Evolutionary conservation across 139 green algal species (phyloP), one percentile per base, ranked within the genome.

Genomic region (Tetratostichococcus sp.): DNA sequence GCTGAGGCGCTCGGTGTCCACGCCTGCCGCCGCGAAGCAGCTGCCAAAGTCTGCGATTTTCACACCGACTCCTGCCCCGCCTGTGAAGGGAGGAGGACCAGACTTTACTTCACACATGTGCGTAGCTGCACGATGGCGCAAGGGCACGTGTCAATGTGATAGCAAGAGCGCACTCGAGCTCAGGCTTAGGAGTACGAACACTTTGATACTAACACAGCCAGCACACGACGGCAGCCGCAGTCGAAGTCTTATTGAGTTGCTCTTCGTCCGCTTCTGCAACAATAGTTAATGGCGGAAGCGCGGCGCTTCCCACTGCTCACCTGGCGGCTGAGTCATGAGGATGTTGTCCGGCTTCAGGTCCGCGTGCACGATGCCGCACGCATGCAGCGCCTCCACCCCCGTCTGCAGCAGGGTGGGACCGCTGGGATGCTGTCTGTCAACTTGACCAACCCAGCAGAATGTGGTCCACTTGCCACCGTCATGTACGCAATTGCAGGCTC

Each of bases 301-400:
- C n/a, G n/a, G n/a, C n/a, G n/a, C n/a, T 28, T 26, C 14, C 50
- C 4, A 17, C 2, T 28, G 2, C 50, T 8, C 50, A 62, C 50
- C 50, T 62, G 50, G 42, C 30, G 69, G 79, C 31, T 68, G 30
- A 5, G 30, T 35, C 34, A 86, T 25, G 17, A 88, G 73, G 3
- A 86, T 43, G 78, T 89, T 89, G 58, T 89, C 85, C 4, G 83
- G 80, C 73, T 89, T 89, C 50, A 89, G 50, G 75, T 89, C 85
- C 2, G 79, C 80, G 35, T 89, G 73, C 42, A 87, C 79, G 1
- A 89, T 16, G 16, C 77, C 77, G 5, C 30, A 43, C 42, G 57
- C 43, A 65, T 88, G 83, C 69, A 84, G 32, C 39, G 74, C 43
- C 3, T 67, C 70, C 43, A 86, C 17, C 0, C 39, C n/a, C 26